Conservation (phyloP, 1,284 basidiomycete genomes). For the Chalciporus sp. region DNA sequence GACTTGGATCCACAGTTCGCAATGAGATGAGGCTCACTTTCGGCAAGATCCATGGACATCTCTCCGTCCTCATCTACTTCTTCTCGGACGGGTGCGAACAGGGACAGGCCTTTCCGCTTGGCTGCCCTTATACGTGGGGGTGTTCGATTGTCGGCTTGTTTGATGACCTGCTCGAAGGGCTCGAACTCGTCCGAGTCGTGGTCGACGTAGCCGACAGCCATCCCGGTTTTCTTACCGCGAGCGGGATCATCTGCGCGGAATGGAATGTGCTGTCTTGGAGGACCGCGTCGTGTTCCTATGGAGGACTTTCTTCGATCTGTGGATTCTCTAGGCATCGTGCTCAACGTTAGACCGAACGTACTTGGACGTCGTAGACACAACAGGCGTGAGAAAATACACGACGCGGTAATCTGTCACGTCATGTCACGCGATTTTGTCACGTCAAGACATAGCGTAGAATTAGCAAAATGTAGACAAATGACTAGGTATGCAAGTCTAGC, state of each 20-base stretch:
- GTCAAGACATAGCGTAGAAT: not conserved
- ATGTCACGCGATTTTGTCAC: slow-evolving; percentile 32
- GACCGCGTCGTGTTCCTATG: slow-evolving; percentile 35
- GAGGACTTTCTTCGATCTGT: slow-evolving; percentile 36
- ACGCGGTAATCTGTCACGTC: slow-evolving; percentile 31
- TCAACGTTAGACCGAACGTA: no score
- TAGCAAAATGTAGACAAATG: not conserved
- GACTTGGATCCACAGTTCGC: not conserved
- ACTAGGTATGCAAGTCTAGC: no score
- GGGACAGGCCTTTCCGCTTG: slow-evolving; percentile 47
- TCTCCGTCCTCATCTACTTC: slow-evolving; percentile 63
- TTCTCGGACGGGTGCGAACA: slow-evolving; percentile 36
- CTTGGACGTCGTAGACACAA: slow-evolving; percentile 31
- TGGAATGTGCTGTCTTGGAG: slow-evolving; percentile 65
- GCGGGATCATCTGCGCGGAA: slow-evolving; percentile 73
- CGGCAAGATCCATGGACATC: slow-evolving; percentile 71
- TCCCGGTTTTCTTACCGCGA: slow-evolving; percentile 77
- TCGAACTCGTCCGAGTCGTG: slow-evolving; percentile 85
- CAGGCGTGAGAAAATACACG: slow-evolving; percentile 26
- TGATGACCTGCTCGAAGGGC: slow-evolving; percentile 74
- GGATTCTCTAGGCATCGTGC: slow-evolving; percentile 35
- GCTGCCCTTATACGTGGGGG: slow-evolving; percentile 52
- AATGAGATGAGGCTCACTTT: slow-evolving; percentile 42
- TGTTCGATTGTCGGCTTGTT: slow-evolving; percentile 65
- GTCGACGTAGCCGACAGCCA: slow-evolving; percentile 65